Percentiles rank a stretch among this genome's conserved stretches.
Evolutionary conservation across 2,329 filamentous ascomycete genomes (phyloP).

Genomic region (Zymoseptoria ardabiliae): DNA sequence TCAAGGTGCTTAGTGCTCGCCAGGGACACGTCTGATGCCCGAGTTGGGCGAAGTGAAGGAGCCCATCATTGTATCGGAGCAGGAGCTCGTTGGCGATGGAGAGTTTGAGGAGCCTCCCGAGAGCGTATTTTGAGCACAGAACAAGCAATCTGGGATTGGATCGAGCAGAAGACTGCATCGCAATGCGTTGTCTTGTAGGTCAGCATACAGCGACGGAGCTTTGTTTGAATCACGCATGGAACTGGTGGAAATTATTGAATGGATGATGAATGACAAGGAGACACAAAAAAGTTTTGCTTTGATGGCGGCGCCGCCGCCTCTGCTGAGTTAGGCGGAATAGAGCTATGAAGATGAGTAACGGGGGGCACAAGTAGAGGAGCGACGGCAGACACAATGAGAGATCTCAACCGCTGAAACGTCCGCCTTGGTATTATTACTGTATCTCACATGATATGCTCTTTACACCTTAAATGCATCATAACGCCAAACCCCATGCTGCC

Average conservation of each 20-base stretch:
- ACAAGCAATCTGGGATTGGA: not conserved
- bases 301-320: no score
- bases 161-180: not conserved
- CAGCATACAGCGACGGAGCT: not conserved
- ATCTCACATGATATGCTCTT: not conserved
- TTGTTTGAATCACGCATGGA: not conserved
- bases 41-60: not conserved
- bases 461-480: not conserved
- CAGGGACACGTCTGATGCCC: not conserved
- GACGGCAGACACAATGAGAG: not conserved
- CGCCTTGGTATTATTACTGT: not conserved
- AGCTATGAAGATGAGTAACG: not conserved
- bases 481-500: not conserved
- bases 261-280: not conserved
- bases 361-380: no score
- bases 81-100: not conserved
- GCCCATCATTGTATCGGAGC: not conserved
- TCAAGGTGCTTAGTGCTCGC: conserved; percentile 2
- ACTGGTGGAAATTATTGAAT: not conserved
- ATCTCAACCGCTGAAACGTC: not conserved
- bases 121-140: not conserved
- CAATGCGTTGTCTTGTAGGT: not conserved
- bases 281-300: not conserved
- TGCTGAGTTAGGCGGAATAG: not conserved
- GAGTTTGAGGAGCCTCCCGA: not conserved